Evolutionary conservation across 345 rosid genomes (phyloP).

Genomic region (Pugionium dolabratum): DNA sequence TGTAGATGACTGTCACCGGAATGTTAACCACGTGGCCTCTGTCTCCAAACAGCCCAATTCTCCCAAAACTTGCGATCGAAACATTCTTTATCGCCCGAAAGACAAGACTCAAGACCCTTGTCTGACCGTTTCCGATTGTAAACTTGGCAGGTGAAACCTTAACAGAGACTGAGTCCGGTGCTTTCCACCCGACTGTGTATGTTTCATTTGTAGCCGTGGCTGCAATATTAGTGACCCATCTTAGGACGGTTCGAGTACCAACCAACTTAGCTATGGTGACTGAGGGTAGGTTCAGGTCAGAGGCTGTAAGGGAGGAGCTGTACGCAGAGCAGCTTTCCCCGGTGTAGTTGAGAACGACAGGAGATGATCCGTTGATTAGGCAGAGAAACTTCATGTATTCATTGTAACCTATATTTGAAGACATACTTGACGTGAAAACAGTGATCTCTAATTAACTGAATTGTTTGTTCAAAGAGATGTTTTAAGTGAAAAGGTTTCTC

Average conservation of each 20-base stretch:
- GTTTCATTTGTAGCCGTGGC: constrained; percentile 49
- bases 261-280: constrained; percentile 68
- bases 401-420: constrained; percentile 56
- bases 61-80: constrained; percentile 65
- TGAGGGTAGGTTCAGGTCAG: constrained; percentile 89
- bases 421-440: background rate
- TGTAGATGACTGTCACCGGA: constrained; percentile 67
- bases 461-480: background rate
- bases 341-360: constrained; percentile 75
- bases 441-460: background rate
- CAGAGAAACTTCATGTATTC: constrained; percentile 90
- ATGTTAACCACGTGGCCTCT: constrained; percentile 73
- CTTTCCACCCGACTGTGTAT: constrained; percentile 68
- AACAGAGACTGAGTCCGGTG: constrained; percentile 71
- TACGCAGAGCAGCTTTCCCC: constrained; percentile 62
- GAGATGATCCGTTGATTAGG: constrained; percentile 70
- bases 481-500: background rate
- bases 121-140: constrained; percentile 51
- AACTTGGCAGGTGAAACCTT: constrained; percentile 71
- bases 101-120: constrained; percentile 51
- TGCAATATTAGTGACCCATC: constrained; percentile 64
- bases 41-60: constrained; percentile 74
- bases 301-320: constrained; percentile 48
- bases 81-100: constrained; percentile 52
- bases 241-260: constrained; percentile 51